A percentile compares a stretch with the other conserved stretches of the same genome.
Evolutionary conservation across 2,329 filamentous ascomycete species (phyloP).

Genomic region (Fusarium sp.): DNA sequence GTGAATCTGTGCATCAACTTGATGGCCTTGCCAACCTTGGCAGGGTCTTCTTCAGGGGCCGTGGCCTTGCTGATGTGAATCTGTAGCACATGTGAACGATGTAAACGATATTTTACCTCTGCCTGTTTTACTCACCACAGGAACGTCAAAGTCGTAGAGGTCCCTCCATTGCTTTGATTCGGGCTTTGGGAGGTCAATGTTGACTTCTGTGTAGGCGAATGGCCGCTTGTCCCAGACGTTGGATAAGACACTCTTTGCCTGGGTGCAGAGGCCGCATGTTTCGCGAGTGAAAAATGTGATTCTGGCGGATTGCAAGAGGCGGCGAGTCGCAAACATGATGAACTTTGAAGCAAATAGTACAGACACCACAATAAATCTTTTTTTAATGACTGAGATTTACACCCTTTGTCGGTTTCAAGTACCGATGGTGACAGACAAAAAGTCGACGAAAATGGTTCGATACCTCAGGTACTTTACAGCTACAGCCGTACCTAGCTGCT

Average conservation of each 20-base stretch:
- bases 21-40: constrained; percentile 70
- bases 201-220: constrained; percentile 79
- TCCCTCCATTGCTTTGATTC: constrained; percentile 77
- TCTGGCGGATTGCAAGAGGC: constrained; percentile 70
- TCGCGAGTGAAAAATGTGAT: constrained; percentile 84
- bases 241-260: constrained; percentile 78
- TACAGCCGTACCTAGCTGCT: constrained; percentile 8
- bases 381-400: neutral
- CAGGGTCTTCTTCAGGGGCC: constrained; percentile 66
- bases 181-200: constrained; percentile 79
- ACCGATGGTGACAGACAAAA: neutral
- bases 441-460: constrained; percentile 30
- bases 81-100: constrained; percentile 53
- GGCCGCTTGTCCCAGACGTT: constrained; percentile 77
- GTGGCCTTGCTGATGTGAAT: constrained; percentile 75
- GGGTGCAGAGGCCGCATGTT: constrained; percentile 79
- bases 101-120: too few relatives aligned
- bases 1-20: constrained; percentile 88
- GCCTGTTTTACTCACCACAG: constrained; percentile 71
- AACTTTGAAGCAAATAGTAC: neutral
- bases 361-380: neutral
- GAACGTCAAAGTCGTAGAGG: constrained; percentile 86
- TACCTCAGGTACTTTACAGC: neutral
- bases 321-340: constrained; percentile 67
- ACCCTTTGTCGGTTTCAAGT: neutral